Percentiles rank a stretch among this genome's conserved stretches.
Conservation (phyloP, 164 flowering plant genomes). For the Umbilicus rupestris region DNA sequence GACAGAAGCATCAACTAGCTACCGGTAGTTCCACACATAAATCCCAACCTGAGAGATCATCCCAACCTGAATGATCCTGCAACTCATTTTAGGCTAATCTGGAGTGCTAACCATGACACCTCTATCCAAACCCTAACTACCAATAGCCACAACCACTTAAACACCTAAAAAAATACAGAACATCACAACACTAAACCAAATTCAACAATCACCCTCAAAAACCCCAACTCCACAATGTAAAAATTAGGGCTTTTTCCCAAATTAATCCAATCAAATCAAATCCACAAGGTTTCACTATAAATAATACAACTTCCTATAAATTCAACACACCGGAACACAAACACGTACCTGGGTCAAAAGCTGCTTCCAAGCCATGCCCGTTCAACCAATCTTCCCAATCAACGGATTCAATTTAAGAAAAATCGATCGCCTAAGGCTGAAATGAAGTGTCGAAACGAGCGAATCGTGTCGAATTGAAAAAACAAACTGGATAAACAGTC, state of each 20-base stretch:
- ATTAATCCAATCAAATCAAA: not conserved
- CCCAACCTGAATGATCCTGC: too few relatives aligned
- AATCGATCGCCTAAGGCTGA: too few relatives aligned
- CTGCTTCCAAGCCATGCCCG: slow-evolving; percentile 6
- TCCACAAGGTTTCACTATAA: not conserved
- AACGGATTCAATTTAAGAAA: too few relatives aligned
- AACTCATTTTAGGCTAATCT: too few relatives aligned
- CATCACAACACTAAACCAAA: not conserved
- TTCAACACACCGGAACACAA: not conserved
- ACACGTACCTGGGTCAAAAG: not conserved
- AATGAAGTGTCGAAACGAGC: not conserved
- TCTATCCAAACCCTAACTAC: not conserved
- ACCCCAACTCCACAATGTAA: not conserved
- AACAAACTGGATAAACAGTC: not conserved
- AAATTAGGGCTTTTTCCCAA: not conserved
- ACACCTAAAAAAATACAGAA: too few relatives aligned
- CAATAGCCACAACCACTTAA: not conserved
- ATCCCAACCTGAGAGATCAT: too few relatives aligned
- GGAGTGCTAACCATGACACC: not conserved
- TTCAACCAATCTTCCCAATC: not conserved
- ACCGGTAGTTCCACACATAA: not conserved
- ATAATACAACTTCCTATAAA: not conserved
- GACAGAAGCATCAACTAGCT: not conserved
- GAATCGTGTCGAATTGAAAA: not conserved
- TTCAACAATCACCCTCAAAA: not conserved